A percentile compares a stretch with the other conserved stretches of the same genome.
Conservation (phyloP, 129 eudicot genomes). For the Glebionis coronaria region DNA sequence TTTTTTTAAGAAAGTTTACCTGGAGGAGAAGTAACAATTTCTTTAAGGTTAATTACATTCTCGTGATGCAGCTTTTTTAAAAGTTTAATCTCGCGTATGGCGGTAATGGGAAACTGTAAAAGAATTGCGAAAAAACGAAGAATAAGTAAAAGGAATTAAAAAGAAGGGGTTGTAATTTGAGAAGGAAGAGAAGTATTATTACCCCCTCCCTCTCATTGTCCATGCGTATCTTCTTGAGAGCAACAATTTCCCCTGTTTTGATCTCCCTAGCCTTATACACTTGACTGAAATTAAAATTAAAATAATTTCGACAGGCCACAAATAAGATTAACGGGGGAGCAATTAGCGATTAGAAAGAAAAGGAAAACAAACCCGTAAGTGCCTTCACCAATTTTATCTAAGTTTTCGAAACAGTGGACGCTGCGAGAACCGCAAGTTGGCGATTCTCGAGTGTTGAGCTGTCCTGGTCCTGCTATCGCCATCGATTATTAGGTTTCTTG, state of each 20-base stretch:
- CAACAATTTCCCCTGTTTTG: slow-evolving; percentile 85
- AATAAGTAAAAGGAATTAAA: not conserved
- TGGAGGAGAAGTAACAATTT: slow-evolving; percentile 88
- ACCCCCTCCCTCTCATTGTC: slow-evolving; percentile 98
- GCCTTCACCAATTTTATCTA: slow-evolving; percentile 66
- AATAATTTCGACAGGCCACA: too few species aligned
- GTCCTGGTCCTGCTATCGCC: slow-evolving; percentile 63
- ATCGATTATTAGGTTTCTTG: too few species aligned
- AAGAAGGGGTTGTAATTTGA: not conserved
- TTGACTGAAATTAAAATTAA: too few species aligned
- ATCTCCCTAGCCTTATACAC: slow-evolving; percentile 92
- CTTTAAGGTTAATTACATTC: slow-evolving; percentile 79
- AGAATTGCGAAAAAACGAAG: not conserved
- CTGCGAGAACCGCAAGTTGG: slow-evolving; percentile 82
- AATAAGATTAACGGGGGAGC: too few species aligned
- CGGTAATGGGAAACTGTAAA: slow-evolving; percentile 87
- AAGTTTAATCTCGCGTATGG: slow-evolving; percentile 86
- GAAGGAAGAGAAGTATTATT: slow-evolving; percentile 24
- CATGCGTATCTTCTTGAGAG: slow-evolving; percentile 89
- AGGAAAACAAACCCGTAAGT: not conserved
- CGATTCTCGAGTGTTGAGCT: slow-evolving; percentile 56
- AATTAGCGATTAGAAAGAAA: too few species aligned
- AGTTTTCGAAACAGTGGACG: slow-evolving; percentile 77
- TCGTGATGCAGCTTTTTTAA: slow-evolving; percentile 89
- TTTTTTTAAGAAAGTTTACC: too few species aligned